phyloP scores from a whole-genome alignment of 2,329 filamentous ascomycete genomes.

The Penicillium sp. region DNA sequence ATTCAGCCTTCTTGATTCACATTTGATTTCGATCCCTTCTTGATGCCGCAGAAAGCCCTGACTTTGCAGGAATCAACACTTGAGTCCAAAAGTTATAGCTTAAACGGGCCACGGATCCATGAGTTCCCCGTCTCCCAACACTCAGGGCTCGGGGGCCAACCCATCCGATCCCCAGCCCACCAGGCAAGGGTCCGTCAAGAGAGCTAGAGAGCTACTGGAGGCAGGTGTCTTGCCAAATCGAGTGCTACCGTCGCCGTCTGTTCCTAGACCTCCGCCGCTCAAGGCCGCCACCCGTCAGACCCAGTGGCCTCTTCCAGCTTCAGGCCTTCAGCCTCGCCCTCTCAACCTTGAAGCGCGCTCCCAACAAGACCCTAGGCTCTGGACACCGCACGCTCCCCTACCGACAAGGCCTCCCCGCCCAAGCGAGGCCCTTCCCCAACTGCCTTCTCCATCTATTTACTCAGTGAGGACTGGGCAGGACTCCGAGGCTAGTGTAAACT shows the following conservation, averaged over 20 bases:
- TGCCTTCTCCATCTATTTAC: conserved; percentile 39
- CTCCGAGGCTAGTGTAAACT: conserved; percentile 24
- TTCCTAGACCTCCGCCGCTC: conserved; percentile 13
- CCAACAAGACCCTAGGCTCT: conserved; percentile 26
- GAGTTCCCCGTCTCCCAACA: conserved; percentile 16
- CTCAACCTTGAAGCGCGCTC: conserved; percentile 27
- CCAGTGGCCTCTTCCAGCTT: conserved; percentile 47
- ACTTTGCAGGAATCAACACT: background rate
- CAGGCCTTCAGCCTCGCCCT: conserved; percentile 23
- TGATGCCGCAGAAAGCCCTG: conserved; percentile 12
- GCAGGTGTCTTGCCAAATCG: conserved; percentile 28
- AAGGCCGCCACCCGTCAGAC: conserved; percentile 36
- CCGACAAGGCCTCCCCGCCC: conserved; percentile 44
- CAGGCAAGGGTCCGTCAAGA: conserved; percentile 36
- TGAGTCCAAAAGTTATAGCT: background rate
- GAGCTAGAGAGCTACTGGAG: conserved; percentile 35
- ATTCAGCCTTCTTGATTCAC: background rate
- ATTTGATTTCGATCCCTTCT: background rate
- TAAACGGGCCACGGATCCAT: conserved; percentile 15
- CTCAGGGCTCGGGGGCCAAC: conserved; percentile 8
- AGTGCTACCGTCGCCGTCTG: conserved; percentile 8
- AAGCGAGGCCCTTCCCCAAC: conserved; percentile 22
- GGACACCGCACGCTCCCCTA: conserved; percentile 36
- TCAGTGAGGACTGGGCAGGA: conserved; percentile 30
- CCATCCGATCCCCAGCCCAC: conserved; percentile 10